These are phyloP conservation scores for Mycena galopus DNA, from an alignment of 768 basidiomycete genomes.

Conservation along the genomic window DNA sequence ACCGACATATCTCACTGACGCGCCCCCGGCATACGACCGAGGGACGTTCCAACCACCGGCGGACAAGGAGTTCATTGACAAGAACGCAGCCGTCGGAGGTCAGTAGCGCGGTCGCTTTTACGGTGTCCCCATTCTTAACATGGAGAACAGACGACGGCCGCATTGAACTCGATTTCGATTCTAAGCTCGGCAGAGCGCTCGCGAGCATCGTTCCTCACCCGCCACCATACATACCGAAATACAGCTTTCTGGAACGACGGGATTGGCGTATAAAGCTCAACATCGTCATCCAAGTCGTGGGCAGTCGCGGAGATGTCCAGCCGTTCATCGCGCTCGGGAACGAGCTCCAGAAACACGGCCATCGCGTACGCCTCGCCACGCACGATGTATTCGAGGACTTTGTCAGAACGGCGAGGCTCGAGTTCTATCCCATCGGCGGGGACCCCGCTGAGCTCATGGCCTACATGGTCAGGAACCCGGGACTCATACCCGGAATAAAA, in stretches of 20 bases:
- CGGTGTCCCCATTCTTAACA: not conserved
- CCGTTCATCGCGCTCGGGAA: constrained; percentile 60
- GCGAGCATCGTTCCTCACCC: constrained; percentile 26
- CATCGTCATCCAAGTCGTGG: constrained; percentile 38
- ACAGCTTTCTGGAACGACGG: constrained; percentile 1
- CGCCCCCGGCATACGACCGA: constrained; percentile 14
- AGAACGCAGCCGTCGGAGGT: constrained; percentile 20
- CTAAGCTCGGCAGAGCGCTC: constrained; percentile 23
- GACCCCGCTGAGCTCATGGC: constrained; percentile 61
- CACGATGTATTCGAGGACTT: constrained; percentile 59
- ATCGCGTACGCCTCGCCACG: constrained; percentile 60
- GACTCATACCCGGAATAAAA: constrained; percentile 56
- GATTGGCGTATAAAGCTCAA: constrained; percentile 33
- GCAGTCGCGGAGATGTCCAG: constrained; percentile 57
- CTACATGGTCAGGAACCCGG: constrained; percentile 65
- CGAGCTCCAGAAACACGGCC: constrained; percentile 49
- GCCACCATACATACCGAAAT: constrained; percentile 3
- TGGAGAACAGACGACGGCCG: constrained; percentile 21
- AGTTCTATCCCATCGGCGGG: constrained; percentile 60
- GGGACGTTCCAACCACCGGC: not conserved
- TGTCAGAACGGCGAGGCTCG: constrained; percentile 51
- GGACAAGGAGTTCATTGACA: not conserved
- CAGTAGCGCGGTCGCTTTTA: not conserved
- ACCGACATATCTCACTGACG: not conserved
- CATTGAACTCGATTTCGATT: constrained; percentile 30